These are phyloP conservation scores for Meyerozyma carpophila DNA, from an alignment of 1,139 yeast species.

Conservation along the genomic window DNA sequence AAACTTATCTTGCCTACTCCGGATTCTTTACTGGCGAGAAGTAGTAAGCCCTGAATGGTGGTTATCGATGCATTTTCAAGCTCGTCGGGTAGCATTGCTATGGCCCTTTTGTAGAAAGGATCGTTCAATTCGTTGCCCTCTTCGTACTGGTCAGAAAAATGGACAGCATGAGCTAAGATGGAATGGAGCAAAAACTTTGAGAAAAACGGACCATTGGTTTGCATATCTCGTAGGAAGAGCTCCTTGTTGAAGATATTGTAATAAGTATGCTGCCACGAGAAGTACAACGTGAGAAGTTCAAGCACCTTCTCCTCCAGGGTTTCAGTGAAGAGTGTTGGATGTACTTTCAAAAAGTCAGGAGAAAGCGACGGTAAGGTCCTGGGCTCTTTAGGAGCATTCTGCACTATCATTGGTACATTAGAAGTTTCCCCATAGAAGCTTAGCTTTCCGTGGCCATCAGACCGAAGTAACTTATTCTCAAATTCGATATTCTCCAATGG, in stretches of 20 bases:
- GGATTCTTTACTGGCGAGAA: slow-evolving; percentile 9
- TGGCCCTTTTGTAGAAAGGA: slow-evolving; percentile 6
- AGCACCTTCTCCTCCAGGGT: slow-evolving; percentile 5
- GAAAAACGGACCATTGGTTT: slow-evolving; percentile 7
- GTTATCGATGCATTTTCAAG: slow-evolving; percentile 8
- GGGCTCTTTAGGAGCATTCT: not conserved
- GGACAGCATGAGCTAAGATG: slow-evolving; percentile 7
- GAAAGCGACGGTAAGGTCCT: not conserved
- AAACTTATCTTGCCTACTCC: slow-evolving; percentile 7
- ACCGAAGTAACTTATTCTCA: not conserved
- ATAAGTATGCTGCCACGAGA: slow-evolving; percentile 10
- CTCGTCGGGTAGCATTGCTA: slow-evolving; percentile 8
- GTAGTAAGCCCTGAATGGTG: slow-evolving; percentile 8
- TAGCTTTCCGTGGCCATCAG: slow-evolving; percentile 6
- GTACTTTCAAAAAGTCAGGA: not conserved
- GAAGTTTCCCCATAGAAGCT: slow-evolving; percentile 10
- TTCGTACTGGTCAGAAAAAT: slow-evolving; percentile 4
- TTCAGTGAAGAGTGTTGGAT: slow-evolving; percentile 1
- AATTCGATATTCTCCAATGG: not conserved
- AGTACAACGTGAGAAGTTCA: slow-evolving; percentile 7
- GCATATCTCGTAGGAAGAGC: slow-evolving; percentile 9
- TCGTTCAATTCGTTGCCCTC: slow-evolving; percentile 5
- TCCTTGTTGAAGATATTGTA: slow-evolving; percentile 7
- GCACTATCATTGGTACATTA: slow-evolving; percentile 6
- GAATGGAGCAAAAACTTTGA: slow-evolving; percentile 8